phyloP scores from a whole-genome alignment of 1,284 basidiomycete species.

The Puccinia sorghi region DNA sequence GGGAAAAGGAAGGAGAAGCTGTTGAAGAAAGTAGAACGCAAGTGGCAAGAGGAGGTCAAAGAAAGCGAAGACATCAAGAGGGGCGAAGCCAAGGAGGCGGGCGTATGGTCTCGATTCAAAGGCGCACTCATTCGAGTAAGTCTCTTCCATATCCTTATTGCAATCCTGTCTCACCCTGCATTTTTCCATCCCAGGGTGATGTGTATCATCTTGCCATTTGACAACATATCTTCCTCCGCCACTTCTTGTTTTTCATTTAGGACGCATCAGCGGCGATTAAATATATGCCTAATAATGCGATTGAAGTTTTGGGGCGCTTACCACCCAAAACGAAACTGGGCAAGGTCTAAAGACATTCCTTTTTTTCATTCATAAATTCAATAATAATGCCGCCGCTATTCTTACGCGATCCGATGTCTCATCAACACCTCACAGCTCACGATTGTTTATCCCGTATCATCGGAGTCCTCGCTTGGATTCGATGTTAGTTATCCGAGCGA shows the following conservation, averaged over 20 bases:
- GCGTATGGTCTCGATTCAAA: constrained; percentile 35
- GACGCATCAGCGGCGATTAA: constrained; percentile 34
- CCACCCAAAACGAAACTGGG: constrained; percentile 44
- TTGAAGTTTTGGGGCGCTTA: constrained; percentile 38
- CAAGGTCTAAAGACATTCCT: constrained; percentile 4
- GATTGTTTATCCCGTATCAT: constrained; percentile 18
- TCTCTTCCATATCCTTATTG: neutral
- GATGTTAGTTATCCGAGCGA: neutral
- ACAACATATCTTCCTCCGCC: neutral
- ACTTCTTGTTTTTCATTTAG: constrained; percentile 1
- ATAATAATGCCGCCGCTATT: neutral
- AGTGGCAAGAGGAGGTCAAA: constrained; percentile 49
- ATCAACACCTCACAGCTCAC: neutral
- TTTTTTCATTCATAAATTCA: neutral
- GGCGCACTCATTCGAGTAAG: constrained; percentile 28
- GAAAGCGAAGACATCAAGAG: constrained; percentile 44
- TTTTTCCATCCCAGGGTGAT: too few species aligned
- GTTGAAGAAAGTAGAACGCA: constrained; percentile 41
- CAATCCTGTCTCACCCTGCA: too few species aligned
- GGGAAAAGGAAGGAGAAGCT: constrained; percentile 39
- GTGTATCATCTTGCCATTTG: too few species aligned
- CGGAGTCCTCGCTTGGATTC: neutral
- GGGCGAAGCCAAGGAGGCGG: constrained; percentile 17
- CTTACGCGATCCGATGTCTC: neutral
- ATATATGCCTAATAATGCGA: constrained; percentile 22